A percentile compares a stretch with the other conserved stretches of the same genome.
Evolutionary conservation across 176 grass and related monocot genomes (phyloP).

Genomic region (Rhynchospora pubera): DNA sequence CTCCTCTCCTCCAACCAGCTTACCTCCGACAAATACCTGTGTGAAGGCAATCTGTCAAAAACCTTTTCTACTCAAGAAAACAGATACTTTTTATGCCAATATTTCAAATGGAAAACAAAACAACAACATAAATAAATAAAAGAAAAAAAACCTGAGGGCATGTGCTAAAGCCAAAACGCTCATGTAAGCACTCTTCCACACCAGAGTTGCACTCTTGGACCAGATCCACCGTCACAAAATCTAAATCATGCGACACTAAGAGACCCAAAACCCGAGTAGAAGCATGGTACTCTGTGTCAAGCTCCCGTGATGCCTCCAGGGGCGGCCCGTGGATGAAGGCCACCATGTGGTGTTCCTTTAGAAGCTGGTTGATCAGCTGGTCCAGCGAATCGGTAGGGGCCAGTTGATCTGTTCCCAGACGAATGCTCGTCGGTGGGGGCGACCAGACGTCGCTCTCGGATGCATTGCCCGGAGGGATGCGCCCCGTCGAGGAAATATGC

Average conservation of each 20-base stretch:
- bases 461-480: slow-evolving; percentile 70
- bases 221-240: slow-evolving; percentile 65
- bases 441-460: slow-evolving; percentile 64
- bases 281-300: slow-evolving; percentile 33
- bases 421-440: slow-evolving; percentile 34
- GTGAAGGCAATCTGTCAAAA: not conserved
- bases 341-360: slow-evolving; percentile 80
- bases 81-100: not conserved
- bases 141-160: not conserved
- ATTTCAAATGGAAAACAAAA: not conserved
- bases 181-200: not conserved
- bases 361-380: slow-evolving; percentile 46
- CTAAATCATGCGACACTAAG: slow-evolving; percentile 58
- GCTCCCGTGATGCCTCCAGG: slow-evolving; percentile 47
- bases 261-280: slow-evolving; percentile 42
- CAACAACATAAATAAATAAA: not conserved
- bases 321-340: slow-evolving; percentile 85
- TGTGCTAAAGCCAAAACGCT: not conserved
- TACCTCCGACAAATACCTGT: slow-evolving; percentile 6
- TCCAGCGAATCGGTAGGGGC: slow-evolving; percentile 45
- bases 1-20: slow-evolving; percentile 14
- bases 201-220: slow-evolving; percentile 41
- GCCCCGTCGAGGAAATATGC: slow-evolving; percentile 54
- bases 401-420: slow-evolving; percentile 55
- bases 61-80: not conserved